Conservation (phyloP, 2,329 filamentous ascomycete species). For the Ceratocystis huliohia region DNA sequence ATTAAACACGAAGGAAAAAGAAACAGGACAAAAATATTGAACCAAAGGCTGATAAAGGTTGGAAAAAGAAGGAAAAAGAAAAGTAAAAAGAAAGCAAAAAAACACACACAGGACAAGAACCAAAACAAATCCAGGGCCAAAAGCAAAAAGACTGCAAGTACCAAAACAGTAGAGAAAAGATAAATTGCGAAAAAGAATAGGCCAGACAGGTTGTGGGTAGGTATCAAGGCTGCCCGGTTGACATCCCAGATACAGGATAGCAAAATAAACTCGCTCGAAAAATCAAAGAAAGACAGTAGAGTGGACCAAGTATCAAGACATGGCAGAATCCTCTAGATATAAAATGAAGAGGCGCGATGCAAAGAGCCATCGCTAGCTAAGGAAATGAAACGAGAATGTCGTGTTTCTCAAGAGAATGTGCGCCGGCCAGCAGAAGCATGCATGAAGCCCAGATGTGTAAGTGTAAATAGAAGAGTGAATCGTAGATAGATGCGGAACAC, state of each 20-base stretch:
- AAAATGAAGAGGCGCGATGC: background rate
- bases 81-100: conserved; percentile 26
- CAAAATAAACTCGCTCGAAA: conserved; percentile 22
- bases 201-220: background rate
- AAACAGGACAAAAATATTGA: conserved; percentile 29
- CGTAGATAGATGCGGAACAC: background rate
- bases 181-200: conserved; percentile 21
- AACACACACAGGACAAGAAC: conserved; percentile 4
- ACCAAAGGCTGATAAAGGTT: conserved; percentile 23
- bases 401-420: background rate
- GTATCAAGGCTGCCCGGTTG: conserved; percentile 19
- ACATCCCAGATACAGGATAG: conserved; percentile 1
- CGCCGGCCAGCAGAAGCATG: background rate
- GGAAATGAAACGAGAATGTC: conserved; percentile 11
- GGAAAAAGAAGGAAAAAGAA: conserved; percentile 25
- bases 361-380: background rate
- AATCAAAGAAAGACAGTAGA: conserved; percentile 21
- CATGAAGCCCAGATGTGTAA: background rate
- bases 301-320: background rate
- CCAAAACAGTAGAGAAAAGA: conserved; percentile 24
- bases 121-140: conserved; percentile 26
- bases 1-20: conserved; percentile 23
- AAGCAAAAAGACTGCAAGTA: conserved; percentile 28
- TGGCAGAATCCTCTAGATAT: background rate
- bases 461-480: background rate